Conservation (phyloP, 1,284 basidiomycete species). For the Golubevia pallescens region DNA sequence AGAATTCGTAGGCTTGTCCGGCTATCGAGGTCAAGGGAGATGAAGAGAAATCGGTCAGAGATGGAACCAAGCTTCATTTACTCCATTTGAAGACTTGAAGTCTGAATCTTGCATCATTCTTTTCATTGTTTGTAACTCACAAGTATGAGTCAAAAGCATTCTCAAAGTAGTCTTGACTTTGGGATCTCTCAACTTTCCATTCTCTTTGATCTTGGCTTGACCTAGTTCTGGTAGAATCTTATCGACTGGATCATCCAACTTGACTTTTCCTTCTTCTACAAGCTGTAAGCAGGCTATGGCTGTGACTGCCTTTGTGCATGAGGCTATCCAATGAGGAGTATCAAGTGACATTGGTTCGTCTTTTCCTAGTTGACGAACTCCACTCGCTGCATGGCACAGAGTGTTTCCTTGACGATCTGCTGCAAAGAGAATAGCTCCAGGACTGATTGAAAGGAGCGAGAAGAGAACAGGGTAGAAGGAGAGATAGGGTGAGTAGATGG, state of each 20-base stretch:
- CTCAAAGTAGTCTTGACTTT: constrained; percentile 17
- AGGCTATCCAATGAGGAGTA: constrained; percentile 42
- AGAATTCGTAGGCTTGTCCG: constrained; percentile 25
- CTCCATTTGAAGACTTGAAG: too few species aligned
- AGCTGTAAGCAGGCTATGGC: constrained; percentile 58
- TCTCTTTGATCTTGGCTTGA: constrained; percentile 24
- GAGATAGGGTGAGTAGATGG: too few species aligned
- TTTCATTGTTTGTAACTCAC: too few species aligned
- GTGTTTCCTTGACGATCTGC: constrained; percentile 27
- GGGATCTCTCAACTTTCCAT: constrained; percentile 6
- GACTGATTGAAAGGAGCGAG: constrained; percentile 19
- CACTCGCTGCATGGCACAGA: constrained; percentile 24
- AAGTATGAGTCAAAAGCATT: not conserved
- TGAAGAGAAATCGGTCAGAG: too few species aligned
- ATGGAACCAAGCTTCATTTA: too few species aligned
- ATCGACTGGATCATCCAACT: constrained; percentile 39
- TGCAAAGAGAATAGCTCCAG: constrained; percentile 26
- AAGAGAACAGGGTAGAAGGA: constrained; percentile 13
- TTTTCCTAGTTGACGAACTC: constrained; percentile 23
- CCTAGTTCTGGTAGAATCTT: constrained; percentile 47
- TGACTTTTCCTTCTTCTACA: constrained; percentile 50
- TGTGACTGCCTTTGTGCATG: constrained; percentile 62
- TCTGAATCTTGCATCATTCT: too few species aligned
- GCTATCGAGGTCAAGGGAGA: constrained; percentile 24
- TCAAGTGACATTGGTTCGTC: constrained; percentile 27